Evolutionary conservation across 345 rosid species (phyloP).

Genomic region (Mercurialis annua): DNA sequence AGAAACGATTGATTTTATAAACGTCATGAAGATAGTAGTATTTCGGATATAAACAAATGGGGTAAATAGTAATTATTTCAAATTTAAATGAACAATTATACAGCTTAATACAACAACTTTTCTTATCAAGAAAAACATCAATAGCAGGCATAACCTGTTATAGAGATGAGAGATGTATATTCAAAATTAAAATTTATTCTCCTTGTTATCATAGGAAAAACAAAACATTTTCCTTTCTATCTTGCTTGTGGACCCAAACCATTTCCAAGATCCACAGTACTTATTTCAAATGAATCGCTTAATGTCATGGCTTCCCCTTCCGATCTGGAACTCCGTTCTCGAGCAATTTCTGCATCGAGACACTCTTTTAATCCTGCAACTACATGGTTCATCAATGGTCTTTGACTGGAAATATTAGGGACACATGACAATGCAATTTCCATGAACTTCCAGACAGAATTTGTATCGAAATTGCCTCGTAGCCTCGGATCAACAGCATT

Average conservation of each 20-base stretch:
- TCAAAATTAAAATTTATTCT: no score
- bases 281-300: slow-evolving; percentile 16
- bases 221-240: slow-evolving; percentile 2
- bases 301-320: neutral
- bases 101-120: no score
- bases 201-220: no score
- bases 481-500: slow-evolving; percentile 41
- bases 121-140: no score
- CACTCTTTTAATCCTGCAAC: slow-evolving; percentile 41
- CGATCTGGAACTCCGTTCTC: neutral
- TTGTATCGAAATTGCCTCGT: slow-evolving; percentile 25
- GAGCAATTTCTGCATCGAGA: slow-evolving; percentile 21
- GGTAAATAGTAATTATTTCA: no score
- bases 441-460: slow-evolving; percentile 41
- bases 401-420: slow-evolving; percentile 18
- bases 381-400: slow-evolving; percentile 39
- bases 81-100: no score
- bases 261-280: slow-evolving; percentile 12
- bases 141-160: no score
- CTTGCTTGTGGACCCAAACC: slow-evolving; percentile 20
- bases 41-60: no score
- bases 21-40: no score
- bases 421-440: slow-evolving; percentile 46
- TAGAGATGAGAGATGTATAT: no score
- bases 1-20: no score